Conservation (phyloP, 768 basidiomycete genomes). For the Pulveroboletus ravenelii region DNA sequence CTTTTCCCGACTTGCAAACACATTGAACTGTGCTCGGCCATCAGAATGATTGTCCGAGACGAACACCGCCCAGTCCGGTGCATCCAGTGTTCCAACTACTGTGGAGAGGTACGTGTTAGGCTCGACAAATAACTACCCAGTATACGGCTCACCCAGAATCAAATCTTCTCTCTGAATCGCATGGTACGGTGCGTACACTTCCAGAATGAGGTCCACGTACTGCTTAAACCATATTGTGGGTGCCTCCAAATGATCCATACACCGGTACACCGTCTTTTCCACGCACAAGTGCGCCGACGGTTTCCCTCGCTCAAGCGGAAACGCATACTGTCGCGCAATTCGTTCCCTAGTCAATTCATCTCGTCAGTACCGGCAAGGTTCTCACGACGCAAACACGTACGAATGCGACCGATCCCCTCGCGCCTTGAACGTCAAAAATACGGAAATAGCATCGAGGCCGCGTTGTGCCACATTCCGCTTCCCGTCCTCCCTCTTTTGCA, state of each 20-base stretch:
- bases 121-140: not conserved
- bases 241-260: constrained; percentile 56
- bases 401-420: constrained; percentile 31
- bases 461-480: constrained; percentile 57
- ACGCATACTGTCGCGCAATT: constrained; percentile 50
- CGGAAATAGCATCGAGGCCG: constrained; percentile 49
- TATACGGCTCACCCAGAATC: constrained; percentile 35
- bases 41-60: constrained; percentile 69
- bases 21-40: constrained; percentile 67
- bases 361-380: not conserved
- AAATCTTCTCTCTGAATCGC: constrained; percentile 57
- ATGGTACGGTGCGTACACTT: constrained; percentile 43
- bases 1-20: constrained; percentile 44
- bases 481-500: constrained; percentile 42
- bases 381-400: constrained; percentile 30
- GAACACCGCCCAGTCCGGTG: constrained; percentile 69
- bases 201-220: constrained; percentile 60
- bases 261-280: constrained; percentile 66
- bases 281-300: constrained; percentile 63
- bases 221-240: constrained; percentile 72
- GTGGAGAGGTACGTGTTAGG: not conserved
- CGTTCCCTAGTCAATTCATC: constrained; percentile 33
- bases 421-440: constrained; percentile 43
- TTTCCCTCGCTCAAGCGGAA: constrained; percentile 59
- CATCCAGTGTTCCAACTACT: constrained; percentile 68